Conservation (phyloP, 225 moss, liverwort and hornwort species). For the Straminergon stramineum region DNA sequence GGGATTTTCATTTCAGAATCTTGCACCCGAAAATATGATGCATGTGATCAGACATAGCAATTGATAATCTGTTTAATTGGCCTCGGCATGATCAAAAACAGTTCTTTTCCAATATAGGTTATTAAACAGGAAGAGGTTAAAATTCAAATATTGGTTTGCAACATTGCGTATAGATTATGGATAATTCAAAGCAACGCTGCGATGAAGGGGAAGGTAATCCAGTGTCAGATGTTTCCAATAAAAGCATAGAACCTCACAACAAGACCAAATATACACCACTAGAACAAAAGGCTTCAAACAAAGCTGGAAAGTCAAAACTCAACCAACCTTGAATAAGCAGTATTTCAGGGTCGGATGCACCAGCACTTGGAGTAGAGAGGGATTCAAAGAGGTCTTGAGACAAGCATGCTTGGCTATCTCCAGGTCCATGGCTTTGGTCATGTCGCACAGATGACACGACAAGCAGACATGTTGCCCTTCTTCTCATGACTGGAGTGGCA, state of each 20-base stretch:
- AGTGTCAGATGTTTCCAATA: not conserved
- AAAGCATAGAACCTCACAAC: not conserved
- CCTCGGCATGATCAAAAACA: not conserved
- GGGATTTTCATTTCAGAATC: not conserved
- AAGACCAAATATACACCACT: not conserved
- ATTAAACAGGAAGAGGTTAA: not conserved
- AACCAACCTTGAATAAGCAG: conserved; percentile 33
- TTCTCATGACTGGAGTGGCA: not conserved
- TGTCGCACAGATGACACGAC: conserved; percentile 17
- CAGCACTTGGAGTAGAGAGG: conserved; percentile 22
- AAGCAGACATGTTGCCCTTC: conserved; percentile 49
- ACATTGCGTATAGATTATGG: not conserved
- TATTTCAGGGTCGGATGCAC: conserved; percentile 9
- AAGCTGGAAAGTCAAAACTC: not conserved
- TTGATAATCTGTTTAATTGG: not conserved
- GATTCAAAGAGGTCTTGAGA: conserved; percentile 31
- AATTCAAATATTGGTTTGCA: not conserved
- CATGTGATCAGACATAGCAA: not conserved
- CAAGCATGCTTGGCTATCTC: conserved; percentile 22
- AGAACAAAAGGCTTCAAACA: not conserved
- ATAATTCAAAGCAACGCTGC: not conserved
- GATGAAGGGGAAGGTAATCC: not conserved
- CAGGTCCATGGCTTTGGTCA: conserved; percentile 5
- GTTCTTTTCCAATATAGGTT: not conserved
- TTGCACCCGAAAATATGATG: not conserved